Conservation (phyloP, 257 asterid species). For the Lycium ferocissimum region DNA sequence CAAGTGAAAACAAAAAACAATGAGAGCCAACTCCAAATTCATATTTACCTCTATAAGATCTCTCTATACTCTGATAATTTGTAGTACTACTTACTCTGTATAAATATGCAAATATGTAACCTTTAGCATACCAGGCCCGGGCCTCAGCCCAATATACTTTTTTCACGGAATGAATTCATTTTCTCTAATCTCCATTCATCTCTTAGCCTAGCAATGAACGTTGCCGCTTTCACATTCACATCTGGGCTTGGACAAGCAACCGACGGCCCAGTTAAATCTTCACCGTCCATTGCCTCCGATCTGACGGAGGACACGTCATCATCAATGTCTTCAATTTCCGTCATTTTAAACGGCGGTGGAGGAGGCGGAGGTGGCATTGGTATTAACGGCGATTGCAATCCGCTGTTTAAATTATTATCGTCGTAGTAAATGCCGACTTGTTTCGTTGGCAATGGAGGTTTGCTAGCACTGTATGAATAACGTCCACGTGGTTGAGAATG, state of each 20-base stretch:
- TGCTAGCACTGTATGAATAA: constrained; percentile 40
- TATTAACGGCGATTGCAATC: constrained; percentile 68
- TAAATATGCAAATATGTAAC: not conserved
- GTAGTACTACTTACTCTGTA: not conserved
- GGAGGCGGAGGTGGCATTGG: constrained; percentile 79
- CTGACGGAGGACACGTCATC: constrained; percentile 47
- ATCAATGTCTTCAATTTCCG: constrained; percentile 67
- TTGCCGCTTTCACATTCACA: constrained; percentile 76
- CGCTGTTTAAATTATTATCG: constrained; percentile 45
- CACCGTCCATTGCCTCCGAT: constrained; percentile 54
- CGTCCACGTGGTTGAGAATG: constrained; percentile 30
- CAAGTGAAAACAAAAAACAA: constrained; percentile 4
- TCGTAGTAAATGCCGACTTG: constrained; percentile 38
- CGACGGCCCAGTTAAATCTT: constrained; percentile 63
- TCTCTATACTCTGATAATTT: not conserved
- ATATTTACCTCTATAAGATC: not conserved
- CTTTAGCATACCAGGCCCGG: not conserved
- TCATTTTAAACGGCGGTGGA: constrained; percentile 78
- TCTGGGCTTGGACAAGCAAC: constrained; percentile 89
- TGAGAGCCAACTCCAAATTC: constrained; percentile 26
- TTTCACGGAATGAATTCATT: constrained; percentile 61
- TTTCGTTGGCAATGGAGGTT: constrained; percentile 75
- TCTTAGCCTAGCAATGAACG: constrained; percentile 74
- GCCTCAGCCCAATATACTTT: constrained; percentile 38
- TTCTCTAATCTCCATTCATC: constrained; percentile 85